A percentile compares a stretch with the other conserved stretches of the same genome.
Conservation (phyloP, 805 yeast genomes). For the Tetrapisispora namnaoensis region DNA sequence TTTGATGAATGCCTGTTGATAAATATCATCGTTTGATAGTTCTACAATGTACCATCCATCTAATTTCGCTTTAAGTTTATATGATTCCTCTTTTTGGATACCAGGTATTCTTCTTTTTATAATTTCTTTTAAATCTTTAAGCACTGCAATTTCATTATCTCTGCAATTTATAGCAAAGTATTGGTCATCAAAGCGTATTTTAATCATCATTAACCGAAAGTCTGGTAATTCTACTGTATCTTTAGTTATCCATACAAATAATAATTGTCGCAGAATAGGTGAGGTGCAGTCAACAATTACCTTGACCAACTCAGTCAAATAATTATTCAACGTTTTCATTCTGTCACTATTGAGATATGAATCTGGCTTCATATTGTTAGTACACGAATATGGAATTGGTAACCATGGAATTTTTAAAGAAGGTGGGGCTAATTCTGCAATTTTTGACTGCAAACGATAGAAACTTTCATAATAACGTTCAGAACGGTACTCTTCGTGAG, state of each 20-base stretch:
- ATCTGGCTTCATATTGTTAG: slow-evolving; percentile 1
- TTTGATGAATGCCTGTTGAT: slow-evolving; percentile 7
- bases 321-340: not conserved
- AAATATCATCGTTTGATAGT: slow-evolving; percentile 10
- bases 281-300: not conserved
- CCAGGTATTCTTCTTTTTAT: not conserved
- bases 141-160: slow-evolving; percentile 7
- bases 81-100: not conserved
- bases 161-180: slow-evolving; percentile 15
- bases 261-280: slow-evolving; percentile 2
- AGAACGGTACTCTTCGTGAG: slow-evolving; percentile 7
- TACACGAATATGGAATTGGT: slow-evolving; percentile 2
- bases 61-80: slow-evolving; percentile 6
- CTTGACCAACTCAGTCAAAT: not conserved
- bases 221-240: not conserved
- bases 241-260: slow-evolving; percentile 1
- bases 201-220: slow-evolving; percentile 8
- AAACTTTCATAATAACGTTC: slow-evolving; percentile 17
- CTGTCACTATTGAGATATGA: not conserved
- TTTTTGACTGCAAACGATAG: slow-evolving; percentile 13
- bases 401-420: not conserved
- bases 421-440: slow-evolving; percentile 2
- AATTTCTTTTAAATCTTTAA: slow-evolving; percentile 7
- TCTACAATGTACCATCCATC: slow-evolving; percentile 17
- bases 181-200: slow-evolving; percentile 12